A percentile compares a stretch with the other conserved stretches of the same genome.
Conservation (phyloP, 306 rosid genomes). For the Glycine tomentella region DNA sequence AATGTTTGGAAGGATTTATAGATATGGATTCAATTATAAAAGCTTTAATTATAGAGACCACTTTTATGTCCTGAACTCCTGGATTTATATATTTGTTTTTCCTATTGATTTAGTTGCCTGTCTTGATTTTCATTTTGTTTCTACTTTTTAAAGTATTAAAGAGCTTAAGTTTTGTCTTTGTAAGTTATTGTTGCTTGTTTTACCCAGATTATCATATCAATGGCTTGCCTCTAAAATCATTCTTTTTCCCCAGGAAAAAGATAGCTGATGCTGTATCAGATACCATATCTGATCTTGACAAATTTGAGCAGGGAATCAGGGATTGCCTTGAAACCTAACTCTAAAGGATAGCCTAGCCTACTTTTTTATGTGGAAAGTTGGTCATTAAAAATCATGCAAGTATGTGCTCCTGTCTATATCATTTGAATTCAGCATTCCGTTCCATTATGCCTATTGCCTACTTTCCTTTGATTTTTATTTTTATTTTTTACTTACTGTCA, state of each 20-base stretch:
- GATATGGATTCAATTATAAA: conserved; percentile 7
- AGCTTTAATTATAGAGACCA: conserved; percentile 14
- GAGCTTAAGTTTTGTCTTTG: not conserved
- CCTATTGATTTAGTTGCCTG: conserved; percentile 7
- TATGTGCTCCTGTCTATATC: conserved; percentile 44
- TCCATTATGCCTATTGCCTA: conserved; percentile 26
- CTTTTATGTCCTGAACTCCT: not conserved
- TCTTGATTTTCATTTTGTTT: conserved; percentile 18
- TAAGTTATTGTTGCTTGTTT: conserved; percentile 6
- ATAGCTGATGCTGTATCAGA: conserved; percentile 75
- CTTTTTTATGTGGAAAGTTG: conserved; percentile 42
- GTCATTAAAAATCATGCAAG: conserved; percentile 18
- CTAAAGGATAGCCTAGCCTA: conserved; percentile 28
- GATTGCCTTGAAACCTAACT: conserved; percentile 83
- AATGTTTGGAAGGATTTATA: conserved; percentile 7
- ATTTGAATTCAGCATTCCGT: not conserved
- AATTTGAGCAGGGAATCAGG: conserved; percentile 92
- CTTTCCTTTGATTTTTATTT: conserved; percentile 10
- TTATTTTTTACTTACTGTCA: not conserved
- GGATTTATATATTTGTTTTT: not conserved
- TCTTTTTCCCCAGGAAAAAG: conserved; percentile 67
- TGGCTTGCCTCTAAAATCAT: conserved; percentile 17
- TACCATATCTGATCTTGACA: conserved; percentile 79
- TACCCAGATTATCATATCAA: conserved; percentile 22
- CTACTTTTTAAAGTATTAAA: conserved; percentile 19